phyloP scores from a whole-genome alignment of 306 rosid genomes.

The Aeschynomene evenia region DNA sequence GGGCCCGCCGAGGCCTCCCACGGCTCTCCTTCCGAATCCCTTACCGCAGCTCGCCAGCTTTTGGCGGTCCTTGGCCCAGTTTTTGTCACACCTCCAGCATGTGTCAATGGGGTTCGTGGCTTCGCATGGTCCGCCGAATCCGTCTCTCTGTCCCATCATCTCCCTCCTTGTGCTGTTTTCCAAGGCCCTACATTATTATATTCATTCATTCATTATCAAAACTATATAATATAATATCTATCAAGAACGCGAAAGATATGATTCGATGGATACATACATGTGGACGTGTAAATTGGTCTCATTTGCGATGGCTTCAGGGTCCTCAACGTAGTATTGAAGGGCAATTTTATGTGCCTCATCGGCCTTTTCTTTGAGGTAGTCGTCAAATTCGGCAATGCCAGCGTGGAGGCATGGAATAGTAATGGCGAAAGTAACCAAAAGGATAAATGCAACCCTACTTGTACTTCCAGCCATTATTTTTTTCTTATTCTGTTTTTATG shows the following conservation, averaged over 20 bases:
- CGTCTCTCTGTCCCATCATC: not conserved
- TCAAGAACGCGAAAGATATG: not conserved
- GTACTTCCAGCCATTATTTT: slow-evolving; percentile 25
- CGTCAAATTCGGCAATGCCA: slow-evolving; percentile 38
- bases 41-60: slow-evolving; percentile 43
- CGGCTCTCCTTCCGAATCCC: slow-evolving; percentile 57
- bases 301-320: slow-evolving; percentile 43
- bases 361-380: slow-evolving; percentile 31
- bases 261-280: slow-evolving; percentile 14
- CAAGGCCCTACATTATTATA: slow-evolving; percentile 37
- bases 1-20: slow-evolving; percentile 45
- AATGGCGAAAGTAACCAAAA: slow-evolving; percentile 38
- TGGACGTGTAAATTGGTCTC: slow-evolving; percentile 41
- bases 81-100: slow-evolving; percentile 61
- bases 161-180: slow-evolving; percentile 45
- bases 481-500: too few species aligned
- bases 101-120: slow-evolving; percentile 71
- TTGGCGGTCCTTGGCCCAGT: slow-evolving; percentile 53
- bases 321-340: slow-evolving; percentile 40
- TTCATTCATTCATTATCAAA: too few species aligned
- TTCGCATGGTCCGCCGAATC: slow-evolving; percentile 38
- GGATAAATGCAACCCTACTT: slow-evolving; percentile 15
- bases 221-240: too few species aligned
- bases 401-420: slow-evolving; percentile 51
- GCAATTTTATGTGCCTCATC: slow-evolving; percentile 39